A percentile compares a stretch with the other conserved stretches of the same genome.
phyloP scores from a whole-genome alignment of 2,329 filamentous ascomycete species.

The Epichloe coenophiala region DNA sequence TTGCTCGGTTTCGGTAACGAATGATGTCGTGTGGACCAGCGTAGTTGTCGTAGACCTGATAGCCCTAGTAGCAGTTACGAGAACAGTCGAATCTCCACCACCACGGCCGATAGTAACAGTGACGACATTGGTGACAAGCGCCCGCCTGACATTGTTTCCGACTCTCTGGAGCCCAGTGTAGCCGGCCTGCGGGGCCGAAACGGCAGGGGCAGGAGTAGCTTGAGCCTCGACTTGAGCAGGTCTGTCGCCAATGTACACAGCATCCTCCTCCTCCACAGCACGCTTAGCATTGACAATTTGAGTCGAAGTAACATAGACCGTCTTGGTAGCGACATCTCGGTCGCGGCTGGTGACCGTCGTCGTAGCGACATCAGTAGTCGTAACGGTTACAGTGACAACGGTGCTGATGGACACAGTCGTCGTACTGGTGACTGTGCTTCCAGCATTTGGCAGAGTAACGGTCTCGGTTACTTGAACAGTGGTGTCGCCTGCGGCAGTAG shows the following conservation, averaged over 20 bases:
- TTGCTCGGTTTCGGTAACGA: slow-evolving; percentile 20
- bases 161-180: slow-evolving; percentile 8
- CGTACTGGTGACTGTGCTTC: slow-evolving; percentile 15
- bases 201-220: slow-evolving; percentile 7
- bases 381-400: slow-evolving; percentile 20
- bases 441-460: slow-evolving; percentile 14
- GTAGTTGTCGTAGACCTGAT: slow-evolving; percentile 20
- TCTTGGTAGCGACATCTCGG: slow-evolving; percentile 22
- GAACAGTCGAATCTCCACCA: slow-evolving; percentile 12
- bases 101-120: slow-evolving; percentile 18
- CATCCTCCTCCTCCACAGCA: slow-evolving; percentile 7
- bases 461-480: slow-evolving; percentile 19
- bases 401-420: slow-evolving; percentile 17
- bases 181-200: slow-evolving; percentile 7
- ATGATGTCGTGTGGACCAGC: slow-evolving; percentile 15
- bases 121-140: slow-evolving; percentile 16
- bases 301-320: slow-evolving; percentile 22
- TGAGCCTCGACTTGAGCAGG: slow-evolving; percentile 9
- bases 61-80: slow-evolving; percentile 17
- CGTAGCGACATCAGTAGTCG: slow-evolving; percentile 22
- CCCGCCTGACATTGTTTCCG: slow-evolving; percentile 20
- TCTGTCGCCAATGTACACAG: neutral
- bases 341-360: slow-evolving; percentile 23
- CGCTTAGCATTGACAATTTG: slow-evolving; percentile 21
- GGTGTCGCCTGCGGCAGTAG: slow-evolving; percentile 10